These are phyloP conservation scores for Penicillium decumbens DNA, from an alignment of 2,329 filamentous ascomycete genomes.

Conservation along the genomic window DNA sequence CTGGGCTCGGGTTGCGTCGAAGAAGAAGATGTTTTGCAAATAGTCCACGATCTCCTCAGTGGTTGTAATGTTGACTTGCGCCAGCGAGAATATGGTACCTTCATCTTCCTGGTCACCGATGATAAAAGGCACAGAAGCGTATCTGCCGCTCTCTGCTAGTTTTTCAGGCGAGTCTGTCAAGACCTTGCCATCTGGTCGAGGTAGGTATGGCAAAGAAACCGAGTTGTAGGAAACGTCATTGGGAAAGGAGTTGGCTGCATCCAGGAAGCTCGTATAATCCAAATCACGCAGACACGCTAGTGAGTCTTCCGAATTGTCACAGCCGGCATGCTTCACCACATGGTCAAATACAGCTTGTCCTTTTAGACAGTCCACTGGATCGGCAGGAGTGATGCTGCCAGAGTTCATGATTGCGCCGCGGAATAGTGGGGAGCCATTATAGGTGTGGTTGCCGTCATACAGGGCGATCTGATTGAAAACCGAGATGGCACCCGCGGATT, in stretches of 20 bases:
- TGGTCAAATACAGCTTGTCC: slow-evolving; percentile 54
- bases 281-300: slow-evolving; percentile 48
- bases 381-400: slow-evolving; percentile 58
- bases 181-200: slow-evolving; percentile 64
- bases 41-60: slow-evolving; percentile 58
- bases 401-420: slow-evolving; percentile 74
- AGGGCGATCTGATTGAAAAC: slow-evolving; percentile 72
- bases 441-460: slow-evolving; percentile 66
- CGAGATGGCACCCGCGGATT: slow-evolving; percentile 67
- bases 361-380: slow-evolving; percentile 61
- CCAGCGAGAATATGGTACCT: slow-evolving; percentile 68
- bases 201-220: slow-evolving; percentile 67
- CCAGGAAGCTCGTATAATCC: slow-evolving; percentile 49
- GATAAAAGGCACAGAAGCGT: slow-evolving; percentile 59
- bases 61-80: slow-evolving; percentile 64
- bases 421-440: slow-evolving; percentile 72
- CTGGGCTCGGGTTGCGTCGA: slow-evolving; percentile 48
- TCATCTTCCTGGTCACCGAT: slow-evolving; percentile 76
- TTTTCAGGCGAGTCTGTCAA: slow-evolving; percentile 61
- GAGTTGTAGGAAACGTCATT: slow-evolving; percentile 63
- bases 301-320: slow-evolving; percentile 39
- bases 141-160: slow-evolving; percentile 51
- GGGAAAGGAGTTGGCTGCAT: slow-evolving; percentile 66
- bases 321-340: slow-evolving; percentile 47
- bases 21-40: slow-evolving; percentile 58